Evolutionary conservation across 139 green algal species (phyloP).

Genomic region (Chlamydomonas sp.): DNA sequence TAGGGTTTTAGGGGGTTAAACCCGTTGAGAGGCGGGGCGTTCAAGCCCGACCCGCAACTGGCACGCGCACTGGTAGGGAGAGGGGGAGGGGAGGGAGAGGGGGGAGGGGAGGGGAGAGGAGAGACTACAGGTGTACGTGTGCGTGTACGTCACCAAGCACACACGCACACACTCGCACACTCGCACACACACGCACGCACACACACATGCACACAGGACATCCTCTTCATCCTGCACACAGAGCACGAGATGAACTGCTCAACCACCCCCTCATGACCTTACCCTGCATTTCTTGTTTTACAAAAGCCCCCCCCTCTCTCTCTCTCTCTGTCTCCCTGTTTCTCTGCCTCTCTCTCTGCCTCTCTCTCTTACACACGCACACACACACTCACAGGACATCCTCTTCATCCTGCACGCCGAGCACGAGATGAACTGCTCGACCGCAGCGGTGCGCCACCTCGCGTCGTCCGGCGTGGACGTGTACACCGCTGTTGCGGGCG

Average conservation of each 20-base stretch:
- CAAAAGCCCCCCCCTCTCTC: slow-evolving; percentile 10
- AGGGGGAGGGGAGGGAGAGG: no score
- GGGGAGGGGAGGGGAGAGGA: no score
- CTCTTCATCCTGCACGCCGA: slow-evolving; percentile 97
- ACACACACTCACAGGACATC: slow-evolving; percentile 56
- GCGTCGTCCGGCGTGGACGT: slow-evolving; percentile 81
- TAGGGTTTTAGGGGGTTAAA: no score
- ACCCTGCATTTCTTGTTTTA: not conserved
- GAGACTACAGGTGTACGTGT: no score
- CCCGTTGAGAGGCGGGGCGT: no score
- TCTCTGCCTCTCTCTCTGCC: not conserved
- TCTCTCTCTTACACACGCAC: no score
- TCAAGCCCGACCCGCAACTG: slow-evolving; percentile 80
- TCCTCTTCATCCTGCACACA: slow-evolving; percentile 95
- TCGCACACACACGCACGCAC: no score
- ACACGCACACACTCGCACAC: no score
- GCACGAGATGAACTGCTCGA: slow-evolving; percentile 96
- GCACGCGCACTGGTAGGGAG: slow-evolving; percentile 60
- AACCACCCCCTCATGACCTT: not conserved
- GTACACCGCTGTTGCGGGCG: slow-evolving; percentile 85
- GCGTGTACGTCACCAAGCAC: no score
- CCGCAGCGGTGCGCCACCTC: slow-evolving; percentile 44
- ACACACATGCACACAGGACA: slow-evolving; percentile 48
- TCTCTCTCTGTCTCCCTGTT: no score
- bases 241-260: slow-evolving; percentile 91